Evolutionary conservation across 371 early-diverging fungal species (phyloP), one percentile per base, ranked within the genome.

Genomic region (Circinella minor): DNA sequence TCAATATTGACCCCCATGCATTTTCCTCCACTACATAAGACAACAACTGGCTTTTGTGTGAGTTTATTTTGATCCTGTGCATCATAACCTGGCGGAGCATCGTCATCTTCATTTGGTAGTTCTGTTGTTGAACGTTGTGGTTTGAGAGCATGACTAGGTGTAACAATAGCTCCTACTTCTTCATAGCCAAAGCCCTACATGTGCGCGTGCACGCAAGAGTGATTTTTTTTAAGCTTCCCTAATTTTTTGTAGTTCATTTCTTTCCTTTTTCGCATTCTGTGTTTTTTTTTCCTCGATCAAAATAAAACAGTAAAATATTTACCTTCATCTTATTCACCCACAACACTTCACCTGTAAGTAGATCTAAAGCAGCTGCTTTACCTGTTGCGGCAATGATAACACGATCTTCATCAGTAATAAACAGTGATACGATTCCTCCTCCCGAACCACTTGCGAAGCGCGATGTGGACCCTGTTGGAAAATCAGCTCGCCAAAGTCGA

Each of bases 261-360:
- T 27, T 1, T 27, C 27, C 27, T 27, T 27, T 27, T 0, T 27
- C 27, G 27, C 27, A 4, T 15, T 20, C n/a, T 9, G 10, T 64
- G 18, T 1, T 47, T 9, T 9, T 9, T 47, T 47, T 1, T 15
- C 47, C 47, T 11, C 9, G 47, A 3, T 47, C 1, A 47, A 47
- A 47, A 38, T 38, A 36, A 49, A 39, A 2, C 27, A 27, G 27
- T 27, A 27, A 27, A 27, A 27, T 27, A 27, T 46, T 61, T 74
- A 81, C 81, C 57, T 70, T 66, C 79, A 81, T 81, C 3, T 67
- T 65, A 60, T 81, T 81, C 5, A 72, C 54, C 81, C 81, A 81
- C 10, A 68, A 14, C 7, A 51, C 61, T 38, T 69, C 55, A 37
- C 77, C 80, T 5, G 72, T 80, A 51, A 65, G 62, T 2, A 77